Base-by-base conservation (phyloP, 148 eudicot genomes). In the Euryodendron excelsum region DNA sequence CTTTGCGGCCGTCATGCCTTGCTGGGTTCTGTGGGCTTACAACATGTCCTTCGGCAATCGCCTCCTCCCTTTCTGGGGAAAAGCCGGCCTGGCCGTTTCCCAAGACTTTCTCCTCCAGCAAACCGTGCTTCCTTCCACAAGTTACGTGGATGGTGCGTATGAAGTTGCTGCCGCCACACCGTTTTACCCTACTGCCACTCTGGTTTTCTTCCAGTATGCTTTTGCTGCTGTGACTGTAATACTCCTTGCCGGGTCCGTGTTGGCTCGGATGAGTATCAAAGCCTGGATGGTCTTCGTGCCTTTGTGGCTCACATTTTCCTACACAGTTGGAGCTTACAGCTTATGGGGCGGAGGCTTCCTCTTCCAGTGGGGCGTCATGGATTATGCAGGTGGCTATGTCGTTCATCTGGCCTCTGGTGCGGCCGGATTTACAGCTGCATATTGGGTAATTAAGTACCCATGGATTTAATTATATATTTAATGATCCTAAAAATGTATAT, bases 251-350 rank as follows among this genome's bases (percentile, higher is more conserved):
- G 82, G 82, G 25, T 72, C 82, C 0, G 27, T 72, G 12, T 41
- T 79, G 15, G 82, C 50, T 9, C 28, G 82, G 82, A 79, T 79
- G 82, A 79, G 52, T 31, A 72, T 79, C 30, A 63, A 45, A 33
- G 82, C 77, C 12, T 79, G 82, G 82, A 79, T 73, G 82, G n/a
- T 50, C 18, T 79, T 79, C 28, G 81, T 79, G 18, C 81, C 81
- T 18, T 39, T 79, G 8, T 79, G 81, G 82, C 62, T 79, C 63
- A 79, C 82, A 3, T 72, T 79, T 60, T 47, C 64, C 6, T 79
- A 73, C 8, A 79, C 64, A 36, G 77, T 79, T 23, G 82, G 71
- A 27, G 82, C 82, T 14, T 79, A 36, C 6, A 72, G 77, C 21
- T 12, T 79, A 17, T 72, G 82, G 77, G 82, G 77, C 20, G 82